Conservation (phyloP, 129 eudicot species). For the Heracleum sosnowskyi region DNA sequence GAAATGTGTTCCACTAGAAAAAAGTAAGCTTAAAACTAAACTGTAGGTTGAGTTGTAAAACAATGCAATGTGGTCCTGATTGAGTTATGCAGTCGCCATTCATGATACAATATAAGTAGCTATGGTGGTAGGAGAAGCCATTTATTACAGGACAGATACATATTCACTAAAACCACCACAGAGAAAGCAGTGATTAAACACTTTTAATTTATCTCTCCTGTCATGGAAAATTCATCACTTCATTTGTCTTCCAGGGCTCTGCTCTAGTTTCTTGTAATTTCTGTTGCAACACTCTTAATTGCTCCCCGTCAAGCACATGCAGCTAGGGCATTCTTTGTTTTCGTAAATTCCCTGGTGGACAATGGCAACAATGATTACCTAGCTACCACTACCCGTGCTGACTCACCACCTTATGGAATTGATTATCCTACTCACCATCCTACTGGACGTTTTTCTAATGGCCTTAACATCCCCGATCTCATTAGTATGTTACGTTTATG, state of each 20-base stretch:
- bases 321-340: conserved; percentile 5
- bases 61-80: background rate
- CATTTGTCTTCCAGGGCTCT: background rate
- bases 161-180: too few relatives aligned
- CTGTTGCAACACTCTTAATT: background rate
- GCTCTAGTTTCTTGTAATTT: background rate
- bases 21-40: too few relatives aligned
- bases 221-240: background rate
- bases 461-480: conserved; percentile 12
- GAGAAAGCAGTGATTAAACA: too few relatives aligned
- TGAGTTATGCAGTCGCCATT: background rate
- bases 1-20: too few relatives aligned
- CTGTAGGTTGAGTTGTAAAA: conserved; percentile 7
- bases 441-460: conserved; percentile 11
- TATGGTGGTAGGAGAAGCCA: conserved; percentile 9
- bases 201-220: too few relatives aligned
- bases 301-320: background rate
- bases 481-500: too few relatives aligned
- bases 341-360: conserved; percentile 10
- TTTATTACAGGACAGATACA: background rate
- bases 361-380: conserved; percentile 14
- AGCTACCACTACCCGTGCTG: conserved; percentile 7
- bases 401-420: conserved; percentile 10
- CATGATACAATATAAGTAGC: background rate
- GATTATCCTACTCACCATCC: conserved; percentile 13